These are phyloP conservation scores for Teratosphaeriaceae sp. DNA, from an alignment of 2,329 filamentous ascomycete genomes.

Conservation along the genomic window DNA sequence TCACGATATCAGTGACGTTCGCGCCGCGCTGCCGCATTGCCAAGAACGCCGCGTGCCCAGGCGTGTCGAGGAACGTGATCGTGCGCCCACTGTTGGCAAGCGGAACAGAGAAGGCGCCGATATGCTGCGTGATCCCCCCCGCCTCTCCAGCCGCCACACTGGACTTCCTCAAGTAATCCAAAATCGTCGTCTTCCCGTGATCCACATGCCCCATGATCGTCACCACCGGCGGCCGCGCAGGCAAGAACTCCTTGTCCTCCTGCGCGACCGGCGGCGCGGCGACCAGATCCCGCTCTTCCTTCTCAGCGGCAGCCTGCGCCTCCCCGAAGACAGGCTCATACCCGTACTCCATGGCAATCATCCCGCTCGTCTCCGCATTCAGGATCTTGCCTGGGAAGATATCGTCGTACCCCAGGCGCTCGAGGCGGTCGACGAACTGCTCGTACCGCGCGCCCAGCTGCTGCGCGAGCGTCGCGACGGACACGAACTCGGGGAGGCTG, in stretches of 20 bases:
- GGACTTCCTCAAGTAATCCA: constrained; percentile 89
- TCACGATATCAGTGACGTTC: constrained; percentile 92
- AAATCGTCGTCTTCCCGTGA: constrained; percentile 93
- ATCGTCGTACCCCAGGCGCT: constrained; percentile 84
- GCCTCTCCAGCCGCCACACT: constrained; percentile 88
- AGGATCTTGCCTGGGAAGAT: constrained; percentile 77
- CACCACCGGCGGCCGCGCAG: constrained; percentile 79
- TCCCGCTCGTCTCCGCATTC: constrained; percentile 80
- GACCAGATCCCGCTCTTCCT: constrained; percentile 63
- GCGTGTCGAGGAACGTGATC: constrained; percentile 96
- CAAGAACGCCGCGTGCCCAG: constrained; percentile 90
- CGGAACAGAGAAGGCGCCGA: constrained; percentile 89
- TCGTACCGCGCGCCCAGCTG: constrained; percentile 65
- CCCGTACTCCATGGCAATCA: constrained; percentile 89
- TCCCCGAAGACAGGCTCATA: constrained; percentile 63
- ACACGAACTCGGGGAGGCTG: constrained; percentile 84
- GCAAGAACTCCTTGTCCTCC: constrained; percentile 61
- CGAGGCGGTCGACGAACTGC: constrained; percentile 67
- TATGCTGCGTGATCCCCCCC: constrained; percentile 96
- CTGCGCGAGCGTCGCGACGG: constrained; percentile 71
- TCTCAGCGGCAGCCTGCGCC: constrained; percentile 39
- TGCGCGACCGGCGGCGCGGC: constrained; percentile 54
- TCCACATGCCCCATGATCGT: constrained; percentile 99
- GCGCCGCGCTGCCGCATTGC: constrained; percentile 94
- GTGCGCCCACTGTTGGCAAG: constrained; percentile 69